Evolutionary conservation across 768 basidiomycete genomes (phyloP).

Genomic region (Mycena capillaripes): DNA sequence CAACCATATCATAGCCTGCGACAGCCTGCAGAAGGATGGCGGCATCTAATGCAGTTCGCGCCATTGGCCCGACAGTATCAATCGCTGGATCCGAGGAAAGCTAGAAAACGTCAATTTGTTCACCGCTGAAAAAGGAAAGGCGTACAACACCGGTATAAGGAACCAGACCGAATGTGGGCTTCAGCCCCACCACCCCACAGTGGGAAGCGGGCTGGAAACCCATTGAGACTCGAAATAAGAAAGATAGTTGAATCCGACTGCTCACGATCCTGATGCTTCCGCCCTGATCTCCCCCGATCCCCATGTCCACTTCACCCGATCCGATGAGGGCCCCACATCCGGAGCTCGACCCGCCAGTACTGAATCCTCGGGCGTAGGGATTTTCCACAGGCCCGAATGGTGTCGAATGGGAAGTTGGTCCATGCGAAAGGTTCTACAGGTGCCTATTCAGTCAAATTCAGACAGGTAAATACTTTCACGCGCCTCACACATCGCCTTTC

Average conservation of each 20-base stretch:
- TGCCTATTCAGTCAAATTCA: not conserved
- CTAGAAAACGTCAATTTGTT: conserved; percentile 4
- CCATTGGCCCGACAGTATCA: conserved; percentile 33
- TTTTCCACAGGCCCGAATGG: conserved; percentile 59
- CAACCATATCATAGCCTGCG: conserved; percentile 33
- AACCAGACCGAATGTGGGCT: conserved; percentile 32
- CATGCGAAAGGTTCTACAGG: conserved; percentile 38
- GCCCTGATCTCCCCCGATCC: conserved; percentile 63
- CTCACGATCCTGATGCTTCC: conserved; percentile 42
- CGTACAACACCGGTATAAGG: conserved; percentile 35
- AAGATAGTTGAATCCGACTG: too few relatives aligned
- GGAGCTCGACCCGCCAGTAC: conserved; percentile 58
- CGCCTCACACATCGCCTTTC: conserved; percentile 56
- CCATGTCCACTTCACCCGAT: conserved; percentile 55
- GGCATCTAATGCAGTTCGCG: conserved; percentile 26
- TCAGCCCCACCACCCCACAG: conserved; percentile 32
- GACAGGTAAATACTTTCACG: conserved; percentile 24
- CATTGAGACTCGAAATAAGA: not conserved
- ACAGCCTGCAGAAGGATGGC: conserved; percentile 30
- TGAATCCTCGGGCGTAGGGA: conserved; percentile 57
- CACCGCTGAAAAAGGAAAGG: not conserved
- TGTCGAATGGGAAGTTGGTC: conserved; percentile 52
- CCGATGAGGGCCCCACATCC: conserved; percentile 60
- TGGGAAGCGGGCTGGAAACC: conserved; percentile 22
- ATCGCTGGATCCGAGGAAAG: conserved; percentile 27